Evolutionary conservation across 768 basidiomycete species (phyloP), one percentile per base, ranked within the genome.

Genomic region (Tulasnella sp.): DNA sequence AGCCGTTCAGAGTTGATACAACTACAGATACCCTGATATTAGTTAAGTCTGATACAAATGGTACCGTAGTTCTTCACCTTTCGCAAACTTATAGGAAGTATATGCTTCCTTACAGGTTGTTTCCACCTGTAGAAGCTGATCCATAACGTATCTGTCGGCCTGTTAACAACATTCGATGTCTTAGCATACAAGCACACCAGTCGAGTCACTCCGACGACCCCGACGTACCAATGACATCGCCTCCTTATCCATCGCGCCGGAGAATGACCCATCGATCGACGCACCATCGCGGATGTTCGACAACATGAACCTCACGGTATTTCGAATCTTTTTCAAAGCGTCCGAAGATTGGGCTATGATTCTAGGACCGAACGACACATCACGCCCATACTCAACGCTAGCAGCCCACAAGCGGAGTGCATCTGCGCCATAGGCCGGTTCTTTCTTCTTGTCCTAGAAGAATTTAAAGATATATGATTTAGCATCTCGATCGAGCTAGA

Each of bases 361-460:
- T 0, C 78, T 84, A 1, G 83, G 81, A 0, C 95, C 88, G 53
- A 97, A 84, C 4, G 86, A 80, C 73, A 88, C 88, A 70, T 98
- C 95, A 26, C 81, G 79, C 71, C 87, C 84, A 67, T 89, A 95
- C 65, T 96, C 92, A 23, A 89, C 85, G 0, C 88, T 86, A 2
- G 92, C 94, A 9, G 80, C 87, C 95, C 95, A 99, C 5, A 95
- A 74, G 5, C 95, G 80, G 30, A 98, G 77, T 1, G 86, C 79
- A 67, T 97, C 94, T 7, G 88, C 77, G 1, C 95, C 94, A 69
- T 91, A 88, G 0, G 80, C 84, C 0, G 90, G 86, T 50, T 86
- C 75, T 62, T 78, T 83, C 66, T 81, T 85, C 68, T 76, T 75
- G 66, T 86, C 73, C 85, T 89, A 65, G 13, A 32, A 5, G 9